A percentile compares a stretch with the other conserved stretches of the same genome.
phyloP scores from a whole-genome alignment of 2,329 filamentous ascomycete genomes.

The Epichloe uncinata region DNA sequence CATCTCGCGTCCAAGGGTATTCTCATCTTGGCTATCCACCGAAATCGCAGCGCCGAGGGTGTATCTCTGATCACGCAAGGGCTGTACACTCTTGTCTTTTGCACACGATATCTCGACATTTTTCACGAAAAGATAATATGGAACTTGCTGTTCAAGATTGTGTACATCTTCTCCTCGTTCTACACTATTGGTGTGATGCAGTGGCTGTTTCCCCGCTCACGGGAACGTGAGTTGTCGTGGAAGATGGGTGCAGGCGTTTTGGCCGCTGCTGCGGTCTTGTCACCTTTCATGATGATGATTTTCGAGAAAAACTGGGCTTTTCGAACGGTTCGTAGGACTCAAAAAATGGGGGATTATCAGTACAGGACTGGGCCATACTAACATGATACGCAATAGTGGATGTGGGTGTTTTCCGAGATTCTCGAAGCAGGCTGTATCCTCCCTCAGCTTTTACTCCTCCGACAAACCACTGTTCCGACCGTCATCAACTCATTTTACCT shows the following conservation, averaged over 20 bases:
- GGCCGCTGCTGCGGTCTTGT: constrained; percentile 48
- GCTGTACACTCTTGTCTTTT: constrained; percentile 77
- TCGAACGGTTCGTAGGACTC: constrained; percentile 26
- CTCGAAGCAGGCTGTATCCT: constrained; percentile 86
- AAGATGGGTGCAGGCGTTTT: constrained; percentile 66
- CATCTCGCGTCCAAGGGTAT: constrained; percentile 82
- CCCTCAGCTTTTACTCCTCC: constrained; percentile 79
- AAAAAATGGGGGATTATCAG: not conserved
- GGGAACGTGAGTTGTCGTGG: constrained; percentile 88
- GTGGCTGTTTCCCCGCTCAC: constrained; percentile 70
- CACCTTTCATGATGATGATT: constrained; percentile 60
- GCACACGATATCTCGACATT: constrained; percentile 75
- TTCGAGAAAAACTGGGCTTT: constrained; percentile 43
- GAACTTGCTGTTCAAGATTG: constrained; percentile 77
- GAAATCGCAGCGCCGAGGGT: constrained; percentile 77
- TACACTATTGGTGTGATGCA: constrained; percentile 87
- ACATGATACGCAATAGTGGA: constrained; percentile 39
- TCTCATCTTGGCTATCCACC: constrained; percentile 80
- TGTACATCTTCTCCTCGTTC: constrained; percentile 72
- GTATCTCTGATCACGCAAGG: constrained; percentile 85
- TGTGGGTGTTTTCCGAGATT: constrained; percentile 82
- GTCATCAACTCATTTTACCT: constrained; percentile 97
- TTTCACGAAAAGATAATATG: constrained; percentile 46
- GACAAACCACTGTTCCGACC: constrained; percentile 89
- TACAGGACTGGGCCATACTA: not conserved